A percentile compares a stretch with the other conserved stretches of the same genome.
phyloP scores from a whole-genome alignment of 441 rosid genomes.

The Jatropha podagrica region DNA sequence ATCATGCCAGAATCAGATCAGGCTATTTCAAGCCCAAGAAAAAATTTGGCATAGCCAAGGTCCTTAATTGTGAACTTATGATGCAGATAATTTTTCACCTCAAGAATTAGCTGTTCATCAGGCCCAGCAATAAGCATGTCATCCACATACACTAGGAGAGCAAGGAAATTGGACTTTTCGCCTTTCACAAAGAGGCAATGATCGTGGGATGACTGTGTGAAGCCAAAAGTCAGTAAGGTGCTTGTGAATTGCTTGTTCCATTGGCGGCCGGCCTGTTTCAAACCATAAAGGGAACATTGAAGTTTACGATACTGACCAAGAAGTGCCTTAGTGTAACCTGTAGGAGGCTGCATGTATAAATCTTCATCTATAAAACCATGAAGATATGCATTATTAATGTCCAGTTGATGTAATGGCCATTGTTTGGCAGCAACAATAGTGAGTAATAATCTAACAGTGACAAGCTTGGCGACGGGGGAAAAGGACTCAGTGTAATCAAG shows the following conservation, averaged over 20 bases:
- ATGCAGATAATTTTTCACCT: not conserved
- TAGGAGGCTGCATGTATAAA: not conserved
- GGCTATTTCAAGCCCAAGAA: not conserved
- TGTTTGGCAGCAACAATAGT: fast-evolving
- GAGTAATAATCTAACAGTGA: not conserved
- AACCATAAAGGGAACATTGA: not conserved
- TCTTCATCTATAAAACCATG: not conserved
- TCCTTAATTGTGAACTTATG: not conserved
- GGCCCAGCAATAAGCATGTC: not conserved
- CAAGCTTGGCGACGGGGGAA: not conserved
- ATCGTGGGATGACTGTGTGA: not conserved
- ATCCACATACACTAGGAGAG: not conserved
- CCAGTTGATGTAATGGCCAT: not conserved
- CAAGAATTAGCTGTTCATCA: not conserved
- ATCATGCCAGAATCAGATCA: not conserved
- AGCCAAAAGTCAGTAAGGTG: not conserved
- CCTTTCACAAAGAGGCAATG: not conserved
- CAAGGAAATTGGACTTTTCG: not conserved
- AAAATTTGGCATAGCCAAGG: not conserved
- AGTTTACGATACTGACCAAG: not conserved
- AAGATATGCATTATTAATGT: not conserved
- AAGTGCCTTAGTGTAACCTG: not conserved
- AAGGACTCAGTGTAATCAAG: conserved; percentile 17
- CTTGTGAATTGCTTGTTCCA: not conserved
- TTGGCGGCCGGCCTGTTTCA: not conserved